Conservation (phyloP, 1,139 yeast genomes). For the Yarrowia galli region DNA sequence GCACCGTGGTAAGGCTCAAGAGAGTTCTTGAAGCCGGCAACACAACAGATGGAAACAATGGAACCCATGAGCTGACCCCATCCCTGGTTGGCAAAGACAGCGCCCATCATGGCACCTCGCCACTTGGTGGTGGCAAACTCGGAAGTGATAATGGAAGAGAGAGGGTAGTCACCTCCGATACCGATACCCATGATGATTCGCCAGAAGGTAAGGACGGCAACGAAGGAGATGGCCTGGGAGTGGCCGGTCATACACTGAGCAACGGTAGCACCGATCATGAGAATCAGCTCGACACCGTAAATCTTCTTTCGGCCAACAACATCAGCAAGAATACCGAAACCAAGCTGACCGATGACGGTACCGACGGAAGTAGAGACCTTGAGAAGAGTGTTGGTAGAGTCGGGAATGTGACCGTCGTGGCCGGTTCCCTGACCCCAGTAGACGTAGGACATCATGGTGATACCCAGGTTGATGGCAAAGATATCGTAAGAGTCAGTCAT, state of each 20-base stretch:
- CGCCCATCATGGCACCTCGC: slow-evolving; percentile 54
- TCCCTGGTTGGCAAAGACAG: slow-evolving; percentile 55
- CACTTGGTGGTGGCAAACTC: slow-evolving; percentile 51
- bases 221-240: slow-evolving; percentile 73
- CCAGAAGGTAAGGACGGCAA: slow-evolving; percentile 69
- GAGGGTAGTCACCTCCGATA: slow-evolving; percentile 99
- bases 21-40: slow-evolving; percentile 57
- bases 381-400: slow-evolving; percentile 73
- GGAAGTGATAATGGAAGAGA: slow-evolving; percentile 70
- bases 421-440: slow-evolving; percentile 59
- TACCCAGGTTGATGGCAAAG: slow-evolving; percentile 83
- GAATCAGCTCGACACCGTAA: slow-evolving; percentile 76
- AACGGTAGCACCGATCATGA: slow-evolving; percentile 53
- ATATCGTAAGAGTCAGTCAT: slow-evolving; percentile 92
- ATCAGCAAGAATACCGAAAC: slow-evolving; percentile 88
- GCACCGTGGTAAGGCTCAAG: slow-evolving; percentile 80
- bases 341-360: slow-evolving; percentile 89
- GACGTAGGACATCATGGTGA: slow-evolving; percentile 61
- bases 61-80: slow-evolving; percentile 57
- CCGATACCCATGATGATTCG: slow-evolving; percentile 90
- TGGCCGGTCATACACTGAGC: slow-evolving; percentile 64
- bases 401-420: slow-evolving; percentile 59
- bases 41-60: slow-evolving; percentile 50
- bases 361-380: slow-evolving; percentile 93
- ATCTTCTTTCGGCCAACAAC: slow-evolving; percentile 88